Percentiles rank a stretch among this genome's conserved stretches.
These are phyloP conservation scores for Backusella westeae DNA, from an alignment of 192 early-diverging fungal genomes.

Conservation along the genomic window DNA sequence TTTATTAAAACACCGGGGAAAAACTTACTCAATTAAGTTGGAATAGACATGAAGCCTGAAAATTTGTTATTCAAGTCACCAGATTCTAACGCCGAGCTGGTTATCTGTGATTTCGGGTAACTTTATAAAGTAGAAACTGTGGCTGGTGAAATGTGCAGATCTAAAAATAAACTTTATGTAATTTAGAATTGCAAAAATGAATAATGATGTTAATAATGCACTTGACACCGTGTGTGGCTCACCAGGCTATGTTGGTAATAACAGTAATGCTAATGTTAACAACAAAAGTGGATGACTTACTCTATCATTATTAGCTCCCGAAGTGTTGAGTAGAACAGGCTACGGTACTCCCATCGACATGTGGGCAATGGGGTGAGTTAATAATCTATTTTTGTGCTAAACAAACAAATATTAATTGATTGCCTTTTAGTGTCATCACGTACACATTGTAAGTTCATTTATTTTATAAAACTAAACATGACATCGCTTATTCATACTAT, in stretches of 20 bases:
- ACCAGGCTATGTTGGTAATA: conserved; percentile 65
- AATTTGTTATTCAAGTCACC: conserved; percentile 78
- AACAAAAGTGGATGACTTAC: neutral
- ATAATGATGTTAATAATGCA: conserved; percentile 55
- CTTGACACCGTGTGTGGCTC: conserved; percentile 85
- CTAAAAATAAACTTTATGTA: neutral
- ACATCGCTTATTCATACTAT: too few relatives aligned
- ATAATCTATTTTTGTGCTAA: neutral
- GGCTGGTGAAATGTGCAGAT: neutral
- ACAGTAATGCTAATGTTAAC: neutral
- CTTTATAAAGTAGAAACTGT: neutral
- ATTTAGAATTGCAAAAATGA: conserved; percentile 62
- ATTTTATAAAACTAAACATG: too few relatives aligned
- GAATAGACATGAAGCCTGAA: conserved; percentile 77
- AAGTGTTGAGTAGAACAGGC: conserved; percentile 79
- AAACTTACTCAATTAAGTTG: neutral
- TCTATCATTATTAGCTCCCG: conserved; percentile 51
- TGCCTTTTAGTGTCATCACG: conserved; percentile 69
- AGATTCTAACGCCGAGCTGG: conserved; percentile 61
- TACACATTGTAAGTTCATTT: conserved; percentile 67
- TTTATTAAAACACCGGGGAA: neutral
- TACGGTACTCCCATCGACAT: conserved; percentile 92
- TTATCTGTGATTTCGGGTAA: conserved; percentile 85
- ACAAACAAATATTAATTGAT: neutral
- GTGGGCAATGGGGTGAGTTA: conserved; percentile 78